Evolutionary conservation across 257 asterid species (phyloP).

Genomic region (Scutellaria galericulata): DNA sequence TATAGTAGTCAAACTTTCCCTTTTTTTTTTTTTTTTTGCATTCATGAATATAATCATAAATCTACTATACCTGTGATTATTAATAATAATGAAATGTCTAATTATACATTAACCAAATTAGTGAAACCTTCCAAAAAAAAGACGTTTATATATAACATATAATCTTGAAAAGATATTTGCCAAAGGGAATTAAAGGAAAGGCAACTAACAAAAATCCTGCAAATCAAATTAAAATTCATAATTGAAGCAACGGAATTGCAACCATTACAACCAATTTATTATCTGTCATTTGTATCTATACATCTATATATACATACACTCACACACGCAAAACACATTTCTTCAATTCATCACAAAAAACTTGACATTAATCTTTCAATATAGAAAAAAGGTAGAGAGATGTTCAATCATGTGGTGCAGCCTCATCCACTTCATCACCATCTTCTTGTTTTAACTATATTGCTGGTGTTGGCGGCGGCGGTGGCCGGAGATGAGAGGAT

Average conservation of each 20-base stretch:
- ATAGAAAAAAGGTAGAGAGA: slow-evolving; percentile 9
- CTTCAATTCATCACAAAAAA: not conserved
- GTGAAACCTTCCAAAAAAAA: too few species aligned
- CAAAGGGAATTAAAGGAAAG: too few species aligned
- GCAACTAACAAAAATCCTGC: not conserved
- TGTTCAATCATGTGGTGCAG: not conserved
- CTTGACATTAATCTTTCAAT: not conserved
- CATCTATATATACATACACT: slow-evolving; percentile 10
- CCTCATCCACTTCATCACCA: not conserved
- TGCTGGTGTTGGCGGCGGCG: not conserved
- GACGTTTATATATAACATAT: too few species aligned
- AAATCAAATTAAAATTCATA: slow-evolving; percentile 9
- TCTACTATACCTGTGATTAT: too few species aligned
- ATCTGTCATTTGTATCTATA: slow-evolving; percentile 25
- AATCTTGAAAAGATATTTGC: too few species aligned
- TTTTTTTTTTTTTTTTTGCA: too few species aligned
- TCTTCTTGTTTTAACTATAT: not conserved
- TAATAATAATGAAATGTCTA: too few species aligned
- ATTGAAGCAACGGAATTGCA: slow-evolving; percentile 1
- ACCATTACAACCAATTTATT: slow-evolving; percentile 26
- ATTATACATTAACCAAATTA: too few species aligned
- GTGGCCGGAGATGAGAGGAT: not conserved
- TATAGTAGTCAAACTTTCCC: too few species aligned
- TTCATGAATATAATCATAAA: too few species aligned
- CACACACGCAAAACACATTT: not conserved